Conservation (phyloP, 140 eudicot species). For the Cichorium intybus region DNA sequence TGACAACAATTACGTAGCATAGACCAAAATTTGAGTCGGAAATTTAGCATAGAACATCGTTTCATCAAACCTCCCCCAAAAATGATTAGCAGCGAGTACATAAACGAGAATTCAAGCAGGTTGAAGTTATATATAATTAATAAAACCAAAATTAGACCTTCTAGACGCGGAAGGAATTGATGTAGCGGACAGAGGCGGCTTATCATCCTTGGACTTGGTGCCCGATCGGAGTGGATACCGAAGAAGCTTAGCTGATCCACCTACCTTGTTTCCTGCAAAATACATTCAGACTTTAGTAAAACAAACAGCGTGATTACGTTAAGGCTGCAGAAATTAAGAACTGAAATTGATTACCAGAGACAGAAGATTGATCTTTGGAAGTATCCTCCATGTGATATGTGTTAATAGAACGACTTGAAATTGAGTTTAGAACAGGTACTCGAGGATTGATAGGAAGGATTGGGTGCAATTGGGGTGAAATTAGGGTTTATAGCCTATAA, state of each 20-base stretch:
- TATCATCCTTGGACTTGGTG: conserved; percentile 38
- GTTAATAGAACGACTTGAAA: neutral
- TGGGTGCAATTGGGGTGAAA: conserved; percentile 2
- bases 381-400: conserved; percentile 10
- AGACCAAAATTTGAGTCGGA: neutral
- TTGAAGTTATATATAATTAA: neutral
- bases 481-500: conserved; percentile 6
- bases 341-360: conserved; percentile 6
- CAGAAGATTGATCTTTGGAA: conserved; percentile 3
- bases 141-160: conserved; percentile 21
- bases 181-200: conserved; percentile 18
- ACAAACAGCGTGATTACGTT: neutral
- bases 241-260: conserved; percentile 39
- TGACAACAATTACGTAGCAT: neutral
- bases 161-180: conserved; percentile 26
- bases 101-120: neutral
- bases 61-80: neutral
- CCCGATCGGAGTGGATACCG: conserved; percentile 60
- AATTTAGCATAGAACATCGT: neutral
- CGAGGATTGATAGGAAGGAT: neutral
- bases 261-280: conserved; percentile 19
- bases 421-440: neutral
- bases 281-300: neutral
- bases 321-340: neutral
- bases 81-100: neutral